Percentiles rank a stretch among this genome's conserved stretches.
phyloP scores from a whole-genome alignment of 2,329 filamentous ascomycete species.

The Aspergillus sp. region DNA sequence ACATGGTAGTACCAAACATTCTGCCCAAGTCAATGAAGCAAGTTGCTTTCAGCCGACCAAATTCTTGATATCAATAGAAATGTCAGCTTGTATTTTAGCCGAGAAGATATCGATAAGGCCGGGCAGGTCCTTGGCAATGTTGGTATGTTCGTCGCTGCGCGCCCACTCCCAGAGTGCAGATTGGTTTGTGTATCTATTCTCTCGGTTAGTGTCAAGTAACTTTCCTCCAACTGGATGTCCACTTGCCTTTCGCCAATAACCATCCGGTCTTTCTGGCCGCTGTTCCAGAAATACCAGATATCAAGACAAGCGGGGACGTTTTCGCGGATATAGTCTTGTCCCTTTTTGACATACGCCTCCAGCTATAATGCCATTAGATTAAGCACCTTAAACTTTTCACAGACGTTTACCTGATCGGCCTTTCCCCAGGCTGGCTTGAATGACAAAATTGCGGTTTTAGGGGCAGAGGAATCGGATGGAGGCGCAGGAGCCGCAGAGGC shows the following conservation, averaged over 20 bases:
- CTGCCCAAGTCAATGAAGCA: background rate
- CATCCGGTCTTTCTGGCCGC: background rate
- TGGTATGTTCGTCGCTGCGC: background rate
- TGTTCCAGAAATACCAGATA: constrained; percentile 3
- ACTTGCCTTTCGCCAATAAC: constrained; percentile 1
- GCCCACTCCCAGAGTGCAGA: constrained; percentile 2
- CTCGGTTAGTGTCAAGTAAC: background rate
- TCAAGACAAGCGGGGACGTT: constrained; percentile 2
- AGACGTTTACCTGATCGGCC: background rate
- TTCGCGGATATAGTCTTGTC: background rate
- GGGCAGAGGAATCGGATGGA: background rate
- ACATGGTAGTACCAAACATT: background rate
- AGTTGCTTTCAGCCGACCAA: background rate
- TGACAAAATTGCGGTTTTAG: background rate
- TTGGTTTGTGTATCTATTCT: constrained; percentile 1
- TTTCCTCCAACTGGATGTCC: background rate
- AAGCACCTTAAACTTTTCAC: background rate
- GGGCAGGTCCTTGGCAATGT: constrained; percentile 1
- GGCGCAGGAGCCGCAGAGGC: background rate
- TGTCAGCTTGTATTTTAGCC: constrained; percentile 1
- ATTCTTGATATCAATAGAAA: background rate
- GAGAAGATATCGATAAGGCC: constrained; percentile 2
- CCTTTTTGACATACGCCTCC: background rate
- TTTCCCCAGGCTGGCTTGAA: constrained; percentile 1
- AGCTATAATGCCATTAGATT: background rate